Percentiles rank a stretch among this genome's conserved stretches.
Evolutionary conservation across 2,329 filamentous ascomycete genomes (phyloP).

Genomic region (Microdochium nivale): DNA sequence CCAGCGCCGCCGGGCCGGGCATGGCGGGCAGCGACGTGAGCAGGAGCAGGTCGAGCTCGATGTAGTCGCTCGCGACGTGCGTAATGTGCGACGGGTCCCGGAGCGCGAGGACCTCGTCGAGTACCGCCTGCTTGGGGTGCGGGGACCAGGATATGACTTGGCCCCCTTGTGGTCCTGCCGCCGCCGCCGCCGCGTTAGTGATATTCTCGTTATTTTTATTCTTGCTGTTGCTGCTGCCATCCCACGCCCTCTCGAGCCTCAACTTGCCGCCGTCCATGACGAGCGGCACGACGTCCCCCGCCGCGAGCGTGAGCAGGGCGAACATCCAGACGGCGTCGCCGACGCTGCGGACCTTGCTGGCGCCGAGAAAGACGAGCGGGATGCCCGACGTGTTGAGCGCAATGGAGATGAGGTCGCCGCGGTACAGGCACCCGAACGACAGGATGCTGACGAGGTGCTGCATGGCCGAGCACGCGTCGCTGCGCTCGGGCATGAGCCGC

Average conservation of each 20-base stretch:
- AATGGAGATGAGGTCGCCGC: slow-evolving; percentile 13
- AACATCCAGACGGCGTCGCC: slow-evolving; percentile 12
- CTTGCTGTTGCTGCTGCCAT: not conserved
- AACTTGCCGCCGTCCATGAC: slow-evolving; percentile 2
- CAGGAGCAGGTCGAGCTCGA: slow-evolving; percentile 12
- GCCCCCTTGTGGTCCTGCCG: not conserved
- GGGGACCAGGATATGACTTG: slow-evolving; percentile 7
- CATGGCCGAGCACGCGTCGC: slow-evolving; percentile 2
- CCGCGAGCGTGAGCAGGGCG: slow-evolving; percentile 8
- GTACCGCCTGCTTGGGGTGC: slow-evolving; percentile 1
- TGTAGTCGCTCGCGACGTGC: slow-evolving; percentile 7
- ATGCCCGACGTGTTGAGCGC: slow-evolving; percentile 13
- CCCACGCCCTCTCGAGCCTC: not conserved
- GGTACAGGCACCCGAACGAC: slow-evolving; percentile 7
- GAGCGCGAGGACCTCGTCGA: slow-evolving; percentile 1
- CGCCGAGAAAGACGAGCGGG: slow-evolving; percentile 8
- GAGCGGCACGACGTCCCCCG: slow-evolving; percentile 9
- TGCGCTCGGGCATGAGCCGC: slow-evolving; percentile 2
- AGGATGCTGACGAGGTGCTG: slow-evolving; percentile 12
- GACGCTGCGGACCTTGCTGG: not conserved
- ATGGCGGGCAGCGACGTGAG: slow-evolving; percentile 4
- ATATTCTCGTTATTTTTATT: no score
- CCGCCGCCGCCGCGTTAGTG: not conserved
- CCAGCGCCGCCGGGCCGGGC: slow-evolving; percentile 2
- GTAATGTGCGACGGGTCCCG: slow-evolving; percentile 4